Evolutionary conservation across 306 rosid species (phyloP), one percentile per base, ranked within the genome.

Genomic region (Glycine soja): DNA sequence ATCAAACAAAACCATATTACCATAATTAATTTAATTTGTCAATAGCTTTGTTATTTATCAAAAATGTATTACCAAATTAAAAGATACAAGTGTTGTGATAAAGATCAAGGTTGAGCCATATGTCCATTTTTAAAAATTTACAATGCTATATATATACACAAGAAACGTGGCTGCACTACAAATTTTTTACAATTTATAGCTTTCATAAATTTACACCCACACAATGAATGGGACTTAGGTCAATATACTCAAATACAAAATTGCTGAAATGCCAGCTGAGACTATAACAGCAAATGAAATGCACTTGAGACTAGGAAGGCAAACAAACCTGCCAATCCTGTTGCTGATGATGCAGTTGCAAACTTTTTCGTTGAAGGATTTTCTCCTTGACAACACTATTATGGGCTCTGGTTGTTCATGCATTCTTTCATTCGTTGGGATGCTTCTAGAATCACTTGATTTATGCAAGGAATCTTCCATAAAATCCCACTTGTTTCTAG

Each of bases 281-380:
- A 82, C 63, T 30, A 70, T n/a, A 38, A 70, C 46, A 30, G 75
- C 36, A 86, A 80, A 81, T 80, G 18, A 59, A 58, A 70, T 66
- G 54, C 68, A 82, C 69, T 62, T 69, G 7, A 84, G 59, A 72
- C 30, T 14, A 3, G 59, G 38, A 34, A 52, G 74, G 70, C 38
- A 62, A 71, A 84, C 56, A 74, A 80, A 95, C 99, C 99, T 93
- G 92, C 99, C 99, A 95, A 38, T 86, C 92, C 68, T 77, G 86
- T 81, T 90, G 97, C 81, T 83, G 88, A 79, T 82, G 43, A 51
- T 61, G 90, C 86, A 95, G 67, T 81, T 88, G 91, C 84, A 91
- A 86, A 87, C 99, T 90, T 89, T 74, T 95, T 43, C 83, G 88
- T 72, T 4, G 89, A 43, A 90, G 93, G 78, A 90, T 81, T 89